Conservation (phyloP, 768 basidiomycete genomes). For the Solioccasus polychromus region DNA sequence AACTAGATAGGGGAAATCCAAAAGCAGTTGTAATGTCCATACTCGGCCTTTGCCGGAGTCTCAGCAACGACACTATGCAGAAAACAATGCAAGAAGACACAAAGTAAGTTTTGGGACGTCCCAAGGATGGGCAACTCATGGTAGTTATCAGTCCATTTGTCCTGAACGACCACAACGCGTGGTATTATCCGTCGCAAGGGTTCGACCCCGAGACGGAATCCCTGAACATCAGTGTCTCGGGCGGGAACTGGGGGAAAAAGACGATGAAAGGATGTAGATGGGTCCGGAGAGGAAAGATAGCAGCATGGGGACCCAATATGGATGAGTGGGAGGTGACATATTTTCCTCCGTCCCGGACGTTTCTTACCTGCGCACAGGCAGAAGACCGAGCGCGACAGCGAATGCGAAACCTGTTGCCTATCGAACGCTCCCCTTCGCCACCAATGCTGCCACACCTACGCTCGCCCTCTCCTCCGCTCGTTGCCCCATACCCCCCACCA, state of each 20-base stretch:
- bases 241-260: constrained; percentile 87
- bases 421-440: constrained; percentile 66
- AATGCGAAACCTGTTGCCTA: constrained; percentile 62
- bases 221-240: constrained; percentile 42
- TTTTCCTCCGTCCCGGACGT: constrained; percentile 5
- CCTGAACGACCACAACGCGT: constrained; percentile 69
- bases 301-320: constrained; percentile 78
- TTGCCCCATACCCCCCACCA: constrained; percentile 72
- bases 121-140: constrained; percentile 6
- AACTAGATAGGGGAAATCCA: neutral
- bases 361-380: constrained; percentile 42
- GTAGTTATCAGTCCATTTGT: constrained; percentile 38
- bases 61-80: constrained; percentile 18
- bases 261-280: constrained; percentile 71
- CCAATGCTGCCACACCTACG: constrained; percentile 72
- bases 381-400: constrained; percentile 85
- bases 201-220: constrained; percentile 65
- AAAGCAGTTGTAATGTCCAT: neutral
- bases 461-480: constrained; percentile 75
- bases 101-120: constrained; percentile 20
- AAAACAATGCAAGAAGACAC: constrained; percentile 31
- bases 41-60: constrained; percentile 26
- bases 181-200: constrained; percentile 84
- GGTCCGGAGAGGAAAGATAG: constrained; percentile 79
- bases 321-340: constrained; percentile 78